These are phyloP conservation scores for Microcera coccophila DNA, from an alignment of 2,329 filamentous ascomycete genomes.

Conservation along the genomic window DNA sequence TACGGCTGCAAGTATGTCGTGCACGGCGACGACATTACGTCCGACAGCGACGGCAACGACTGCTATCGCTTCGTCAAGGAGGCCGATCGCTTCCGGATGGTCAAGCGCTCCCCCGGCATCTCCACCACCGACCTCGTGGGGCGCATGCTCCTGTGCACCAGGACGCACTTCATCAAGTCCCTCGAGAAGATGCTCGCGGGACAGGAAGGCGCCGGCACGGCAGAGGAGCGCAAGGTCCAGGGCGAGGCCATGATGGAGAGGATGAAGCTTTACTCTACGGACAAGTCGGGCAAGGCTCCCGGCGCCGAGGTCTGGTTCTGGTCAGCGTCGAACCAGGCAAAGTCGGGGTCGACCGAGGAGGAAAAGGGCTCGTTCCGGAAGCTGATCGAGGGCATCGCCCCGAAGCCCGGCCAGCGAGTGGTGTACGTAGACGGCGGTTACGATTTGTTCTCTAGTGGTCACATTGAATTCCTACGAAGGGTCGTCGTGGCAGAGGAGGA, in stretches of 20 bases:
- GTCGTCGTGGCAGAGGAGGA: conserved; percentile 72
- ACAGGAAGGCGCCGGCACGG: conserved; percentile 66
- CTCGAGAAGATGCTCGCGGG: conserved; percentile 66
- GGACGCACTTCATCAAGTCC: conserved; percentile 85
- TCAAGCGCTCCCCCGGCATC: conserved; percentile 93
- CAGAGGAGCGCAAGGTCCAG: conserved; percentile 60
- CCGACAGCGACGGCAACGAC: conserved; percentile 87
- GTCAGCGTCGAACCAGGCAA: conserved; percentile 53
- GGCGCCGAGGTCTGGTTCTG: conserved; percentile 86
- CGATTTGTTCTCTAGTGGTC: conserved; percentile 92
- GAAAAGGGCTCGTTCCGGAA: conserved; percentile 63
- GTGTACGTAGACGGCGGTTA: conserved; percentile 97
- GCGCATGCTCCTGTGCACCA: conserved; percentile 94
- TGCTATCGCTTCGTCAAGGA: conserved; percentile 98
- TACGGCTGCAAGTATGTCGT: conserved; percentile 95
- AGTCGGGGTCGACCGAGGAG: conserved; percentile 43
- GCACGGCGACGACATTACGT: conserved; percentile 95
- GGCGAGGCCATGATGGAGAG: conserved; percentile 70
- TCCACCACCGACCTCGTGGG: conserved; percentile 98
- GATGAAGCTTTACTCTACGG: conserved; percentile 82
- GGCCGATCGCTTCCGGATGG: conserved; percentile 89
- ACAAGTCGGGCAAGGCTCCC: conserved; percentile 72
- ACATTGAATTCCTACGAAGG: conserved; percentile 86
- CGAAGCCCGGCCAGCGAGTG: conserved; percentile 73
- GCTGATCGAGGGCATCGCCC: conserved; percentile 67